Evolutionary conservation across 1,139 yeast genomes (phyloP).

Genomic region (Hemisphaericaspora xylofermentans): DNA sequence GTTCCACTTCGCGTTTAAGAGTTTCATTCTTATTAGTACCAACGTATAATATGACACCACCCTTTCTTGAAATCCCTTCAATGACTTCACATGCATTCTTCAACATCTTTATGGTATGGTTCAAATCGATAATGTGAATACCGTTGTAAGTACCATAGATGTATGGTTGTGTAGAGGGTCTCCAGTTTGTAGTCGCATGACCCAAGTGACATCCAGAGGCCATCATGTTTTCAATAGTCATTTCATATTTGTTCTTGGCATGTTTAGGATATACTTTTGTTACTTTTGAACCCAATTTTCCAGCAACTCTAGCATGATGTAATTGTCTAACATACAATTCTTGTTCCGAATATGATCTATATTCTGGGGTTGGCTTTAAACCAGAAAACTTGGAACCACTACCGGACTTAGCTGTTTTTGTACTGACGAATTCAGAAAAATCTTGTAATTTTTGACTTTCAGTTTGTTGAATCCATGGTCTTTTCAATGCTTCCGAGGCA

Average conservation of each 20-base stretch:
- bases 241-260: conserved; percentile 49
- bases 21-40: conserved; percentile 75
- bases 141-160: conserved; percentile 88
- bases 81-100: conserved; percentile 79
- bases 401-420: background rate
- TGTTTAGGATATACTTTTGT: conserved; percentile 68
- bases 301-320: conserved; percentile 47
- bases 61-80: conserved; percentile 76
- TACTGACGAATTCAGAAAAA: conserved; percentile 2
- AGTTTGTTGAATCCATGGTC: conserved; percentile 35
- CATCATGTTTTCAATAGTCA: conserved; percentile 66
- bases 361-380: conserved; percentile 45
- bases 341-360: conserved; percentile 60
- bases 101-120: conserved; percentile 72
- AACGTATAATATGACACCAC: conserved; percentile 80
- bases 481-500: conserved; percentile 24
- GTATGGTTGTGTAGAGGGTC: conserved; percentile 85
- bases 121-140: conserved; percentile 83
- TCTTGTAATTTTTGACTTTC: conserved; percentile 3
- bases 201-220: conserved; percentile 97
- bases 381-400: conserved; percentile 27
- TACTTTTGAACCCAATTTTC: conserved; percentile 65
- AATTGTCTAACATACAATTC: conserved; percentile 75
- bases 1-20: conserved; percentile 70
- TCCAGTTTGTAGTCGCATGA: conserved; percentile 76